A percentile compares a stretch with the other conserved stretches of the same genome.
phyloP scores from a whole-genome alignment of 2,329 filamentous ascomycete genomes.

The Penicillium griseofulvum region DNA sequence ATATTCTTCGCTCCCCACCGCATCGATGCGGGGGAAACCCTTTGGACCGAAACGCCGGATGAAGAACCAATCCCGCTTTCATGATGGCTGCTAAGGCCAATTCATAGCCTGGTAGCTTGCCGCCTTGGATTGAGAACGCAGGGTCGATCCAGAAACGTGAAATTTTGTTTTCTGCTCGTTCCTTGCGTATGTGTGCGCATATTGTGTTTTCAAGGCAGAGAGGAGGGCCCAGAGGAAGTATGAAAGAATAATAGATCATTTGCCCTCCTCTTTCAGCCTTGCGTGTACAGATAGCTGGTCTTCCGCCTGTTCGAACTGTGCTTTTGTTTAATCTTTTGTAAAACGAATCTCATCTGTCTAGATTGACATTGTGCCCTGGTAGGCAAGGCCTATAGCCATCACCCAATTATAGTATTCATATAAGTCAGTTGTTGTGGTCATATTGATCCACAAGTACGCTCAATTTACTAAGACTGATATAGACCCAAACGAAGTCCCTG shows the following conservation, averaged over 20 bases:
- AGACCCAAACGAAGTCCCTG: not conserved
- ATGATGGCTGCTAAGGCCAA: constrained; percentile 19
- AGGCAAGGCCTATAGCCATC: not conserved
- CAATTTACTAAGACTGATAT: not conserved
- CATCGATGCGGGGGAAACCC: constrained; percentile 5
- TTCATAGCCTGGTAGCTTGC: constrained; percentile 21
- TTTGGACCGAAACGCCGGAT: constrained; percentile 7
- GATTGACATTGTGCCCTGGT: constrained; percentile 13
- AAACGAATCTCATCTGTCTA: constrained; percentile 36
- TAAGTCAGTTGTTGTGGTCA: not conserved
- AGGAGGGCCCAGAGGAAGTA: constrained; percentile 21
- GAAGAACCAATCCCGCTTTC: constrained; percentile 14
- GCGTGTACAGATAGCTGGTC: constrained; percentile 46
- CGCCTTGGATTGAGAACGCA: constrained; percentile 22
- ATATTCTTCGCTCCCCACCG: not conserved
- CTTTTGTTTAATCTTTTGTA: constrained; percentile 32
- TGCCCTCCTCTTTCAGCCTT: constrained; percentile 26
- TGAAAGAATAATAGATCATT: constrained; percentile 25
- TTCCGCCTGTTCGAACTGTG: constrained; percentile 38
- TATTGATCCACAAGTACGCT: not conserved
- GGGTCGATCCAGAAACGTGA: constrained; percentile 9
- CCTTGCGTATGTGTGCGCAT: constrained; percentile 23
- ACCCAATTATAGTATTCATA: not conserved
- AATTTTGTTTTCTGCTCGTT: constrained; percentile 9
- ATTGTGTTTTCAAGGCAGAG: constrained; percentile 26